Conservation (phyloP, 805 yeast species). For the Cyberlindnera amylophila region DNA sequence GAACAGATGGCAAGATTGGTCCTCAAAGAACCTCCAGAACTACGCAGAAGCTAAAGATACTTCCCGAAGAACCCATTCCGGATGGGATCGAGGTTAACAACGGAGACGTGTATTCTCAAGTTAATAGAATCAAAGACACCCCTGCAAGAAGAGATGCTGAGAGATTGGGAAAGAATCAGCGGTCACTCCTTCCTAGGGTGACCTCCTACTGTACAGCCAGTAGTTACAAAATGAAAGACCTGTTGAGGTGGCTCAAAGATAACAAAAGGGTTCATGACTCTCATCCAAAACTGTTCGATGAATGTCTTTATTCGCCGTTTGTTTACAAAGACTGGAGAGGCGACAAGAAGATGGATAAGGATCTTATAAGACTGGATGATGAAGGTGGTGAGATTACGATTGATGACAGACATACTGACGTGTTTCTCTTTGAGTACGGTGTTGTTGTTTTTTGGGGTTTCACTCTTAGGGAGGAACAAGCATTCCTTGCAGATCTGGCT, state of each 20-base stretch:
- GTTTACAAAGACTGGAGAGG: conserved; percentile 75
- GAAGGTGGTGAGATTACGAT: conserved; percentile 95
- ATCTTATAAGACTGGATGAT: conserved; percentile 71
- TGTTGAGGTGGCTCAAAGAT: conserved; percentile 80
- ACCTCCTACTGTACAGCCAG: conserved; percentile 97
- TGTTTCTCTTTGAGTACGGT: conserved; percentile 92
- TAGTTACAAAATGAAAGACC: conserved; percentile 82
- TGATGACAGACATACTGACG: conserved; percentile 70
- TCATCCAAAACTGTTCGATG: conserved; percentile 86
- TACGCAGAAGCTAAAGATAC: conserved; percentile 64
- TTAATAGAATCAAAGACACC: conserved; percentile 75
- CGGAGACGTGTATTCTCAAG: conserved; percentile 76
- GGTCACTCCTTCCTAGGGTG: conserved; percentile 85
- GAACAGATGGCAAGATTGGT: conserved; percentile 43
- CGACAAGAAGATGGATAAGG: conserved; percentile 39
- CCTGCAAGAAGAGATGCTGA: conserved; percentile 94
- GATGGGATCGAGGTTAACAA: conserved; percentile 16
- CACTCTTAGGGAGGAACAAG: conserved; percentile 73
- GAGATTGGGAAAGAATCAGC: conserved; percentile 69
- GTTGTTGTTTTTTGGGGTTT: conserved; percentile 98
- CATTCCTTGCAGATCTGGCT: conserved; percentile 81
- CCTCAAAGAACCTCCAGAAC: conserved; percentile 75
- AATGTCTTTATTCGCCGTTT: conserved; percentile 91
- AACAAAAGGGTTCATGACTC: conserved; percentile 70
- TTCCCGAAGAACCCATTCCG: conserved; percentile 55